Conservation (phyloP, 2,329 filamentous ascomycete genomes). For the Alternaria solani region DNA sequence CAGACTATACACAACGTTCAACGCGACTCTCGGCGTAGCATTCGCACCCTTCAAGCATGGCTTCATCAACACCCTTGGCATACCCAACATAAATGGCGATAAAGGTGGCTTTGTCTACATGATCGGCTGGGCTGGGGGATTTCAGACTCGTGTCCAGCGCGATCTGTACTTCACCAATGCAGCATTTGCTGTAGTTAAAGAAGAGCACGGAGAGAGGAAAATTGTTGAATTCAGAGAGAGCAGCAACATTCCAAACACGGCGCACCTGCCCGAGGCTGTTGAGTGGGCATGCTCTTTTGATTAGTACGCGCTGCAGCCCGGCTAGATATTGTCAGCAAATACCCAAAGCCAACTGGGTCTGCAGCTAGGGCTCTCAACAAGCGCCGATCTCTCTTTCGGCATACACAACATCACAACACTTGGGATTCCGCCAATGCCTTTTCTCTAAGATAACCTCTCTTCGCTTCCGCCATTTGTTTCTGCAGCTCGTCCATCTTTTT, state of each 20-base stretch:
- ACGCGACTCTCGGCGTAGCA: conserved; percentile 34
- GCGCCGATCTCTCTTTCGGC: not conserved
- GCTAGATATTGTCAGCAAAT: not conserved
- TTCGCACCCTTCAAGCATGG: conserved; percentile 44
- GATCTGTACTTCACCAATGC: conserved; percentile 44
- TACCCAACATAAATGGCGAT: conserved; percentile 42
- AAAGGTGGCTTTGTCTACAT: conserved; percentile 45
- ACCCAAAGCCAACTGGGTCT: not conserved
- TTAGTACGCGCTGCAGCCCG: not conserved
- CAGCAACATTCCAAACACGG: conserved; percentile 42
- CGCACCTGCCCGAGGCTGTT: conserved; percentile 31
- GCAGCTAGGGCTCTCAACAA: too few species aligned
- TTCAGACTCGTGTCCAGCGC: conserved; percentile 27
- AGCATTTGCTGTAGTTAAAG: conserved; percentile 39
- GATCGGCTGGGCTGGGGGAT: conserved; percentile 45
- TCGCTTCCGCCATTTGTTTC: conserved; percentile 5
- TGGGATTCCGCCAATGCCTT: not conserved
- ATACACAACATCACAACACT: not conserved
- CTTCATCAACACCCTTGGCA: conserved; percentile 36
- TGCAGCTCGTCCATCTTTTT: conserved; percentile 4
- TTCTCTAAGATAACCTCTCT: not conserved
- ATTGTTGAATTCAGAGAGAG: conserved; percentile 45
- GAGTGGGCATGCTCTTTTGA: conserved; percentile 36
- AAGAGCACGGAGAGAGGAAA: conserved; percentile 34
- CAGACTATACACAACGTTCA: conserved; percentile 38